Conservation (phyloP, 495 filamentous ascomycete genomes). For the Parathielavia hyrcaniae region DNA sequence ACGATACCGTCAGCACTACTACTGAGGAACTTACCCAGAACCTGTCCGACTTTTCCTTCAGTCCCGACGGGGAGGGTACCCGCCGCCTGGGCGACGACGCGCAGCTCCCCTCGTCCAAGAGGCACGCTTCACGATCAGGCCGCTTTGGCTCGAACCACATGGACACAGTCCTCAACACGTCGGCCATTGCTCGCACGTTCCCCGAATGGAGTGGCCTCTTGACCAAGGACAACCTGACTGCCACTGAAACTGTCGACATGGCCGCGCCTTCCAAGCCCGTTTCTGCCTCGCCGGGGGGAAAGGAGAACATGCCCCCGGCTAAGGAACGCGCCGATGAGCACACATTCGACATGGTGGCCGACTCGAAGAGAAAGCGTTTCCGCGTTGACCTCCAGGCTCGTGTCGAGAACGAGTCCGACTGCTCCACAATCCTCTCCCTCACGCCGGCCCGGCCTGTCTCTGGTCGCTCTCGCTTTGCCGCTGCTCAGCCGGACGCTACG, state of each 20-base stretch:
- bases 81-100: conserved; percentile 30
- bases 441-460: conserved; percentile 18
- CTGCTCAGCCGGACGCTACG: conserved; percentile 9
- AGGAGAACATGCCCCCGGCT: conserved; percentile 39
- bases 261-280: conserved; percentile 16
- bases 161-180: conserved; percentile 49
- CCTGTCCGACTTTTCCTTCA: conserved; percentile 41
- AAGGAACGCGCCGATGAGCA: conserved; percentile 22
- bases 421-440: conserved; percentile 36
- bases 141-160: conserved; percentile 25
- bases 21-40: conserved; percentile 34
- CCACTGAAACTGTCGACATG: conserved; percentile 24
- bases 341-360: conserved; percentile 26
- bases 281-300: conserved; percentile 21
- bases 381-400: conserved; percentile 41
- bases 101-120: conserved; percentile 17
- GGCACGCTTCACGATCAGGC: conserved; percentile 25
- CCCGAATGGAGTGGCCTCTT: conserved; percentile 48
- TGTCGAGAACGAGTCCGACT: conserved; percentile 42
- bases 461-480: conserved; percentile 29
- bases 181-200: conserved; percentile 55
- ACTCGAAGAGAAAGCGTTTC: conserved; percentile 28
- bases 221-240: conserved; percentile 18
- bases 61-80: conserved; percentile 43
- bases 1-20: conserved; percentile 46